phyloP scores from a whole-genome alignment of 805 yeast species.

The Zygosaccharomyces gambellarensis region DNA sequence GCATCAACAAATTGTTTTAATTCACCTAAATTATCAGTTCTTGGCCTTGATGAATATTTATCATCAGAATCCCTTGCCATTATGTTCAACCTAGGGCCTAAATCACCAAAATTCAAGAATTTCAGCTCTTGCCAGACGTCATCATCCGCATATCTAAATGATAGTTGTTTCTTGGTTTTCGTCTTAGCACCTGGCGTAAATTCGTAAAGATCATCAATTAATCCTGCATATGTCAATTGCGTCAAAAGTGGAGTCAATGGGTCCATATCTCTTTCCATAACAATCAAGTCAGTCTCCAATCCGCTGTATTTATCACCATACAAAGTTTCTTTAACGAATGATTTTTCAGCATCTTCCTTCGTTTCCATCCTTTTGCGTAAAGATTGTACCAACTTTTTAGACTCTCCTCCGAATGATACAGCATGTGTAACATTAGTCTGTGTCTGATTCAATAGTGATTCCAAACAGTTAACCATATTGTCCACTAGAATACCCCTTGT shows the following conservation, averaged over 20 bases:
- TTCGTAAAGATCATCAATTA: slow-evolving; percentile 67
- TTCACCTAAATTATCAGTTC: slow-evolving; percentile 54
- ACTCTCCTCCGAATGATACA: slow-evolving; percentile 25
- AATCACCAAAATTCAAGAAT: slow-evolving; percentile 69
- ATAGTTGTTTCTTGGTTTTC: slow-evolving; percentile 21
- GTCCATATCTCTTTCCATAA: slow-evolving; percentile 76
- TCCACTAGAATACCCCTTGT: slow-evolving; percentile 27
- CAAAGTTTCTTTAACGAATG: slow-evolving; percentile 26
- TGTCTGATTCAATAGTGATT: slow-evolving; percentile 20
- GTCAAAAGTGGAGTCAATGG: slow-evolving; percentile 62
- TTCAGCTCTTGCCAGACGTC: slow-evolving; percentile 43
- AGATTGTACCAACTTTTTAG: slow-evolving; percentile 18
- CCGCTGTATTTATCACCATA: slow-evolving; percentile 36
- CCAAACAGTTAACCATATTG: slow-evolving; percentile 26
- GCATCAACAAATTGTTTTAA: slow-evolving; percentile 69
- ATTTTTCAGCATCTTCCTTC: slow-evolving; percentile 14
- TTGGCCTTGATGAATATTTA: slow-evolving; percentile 58
- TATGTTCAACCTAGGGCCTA: slow-evolving; percentile 67
- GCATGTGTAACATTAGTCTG: slow-evolving; percentile 25
- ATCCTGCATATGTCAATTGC: slow-evolving; percentile 78
- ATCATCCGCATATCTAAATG: slow-evolving; percentile 20
- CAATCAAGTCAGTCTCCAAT: slow-evolving; percentile 63
- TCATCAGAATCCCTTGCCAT: slow-evolving; percentile 67
- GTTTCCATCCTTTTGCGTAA: slow-evolving; percentile 17
- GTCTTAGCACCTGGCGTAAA: slow-evolving; percentile 40